Evolutionary conservation across 768 basidiomycete species (phyloP).

Genomic region (Lactarius sp.): DNA sequence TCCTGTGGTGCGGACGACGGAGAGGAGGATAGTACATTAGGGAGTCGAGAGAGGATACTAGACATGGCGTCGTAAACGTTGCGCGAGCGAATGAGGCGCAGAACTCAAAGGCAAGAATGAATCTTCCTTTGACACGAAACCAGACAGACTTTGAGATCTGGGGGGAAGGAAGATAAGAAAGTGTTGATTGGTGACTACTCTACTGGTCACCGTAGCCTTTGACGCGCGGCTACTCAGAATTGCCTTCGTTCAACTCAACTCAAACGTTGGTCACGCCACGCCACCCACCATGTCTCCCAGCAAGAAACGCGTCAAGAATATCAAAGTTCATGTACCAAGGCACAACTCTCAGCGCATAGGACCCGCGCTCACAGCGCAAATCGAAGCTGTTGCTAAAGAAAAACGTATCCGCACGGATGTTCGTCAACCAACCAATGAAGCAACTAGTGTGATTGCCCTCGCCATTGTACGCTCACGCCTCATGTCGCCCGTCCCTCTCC

Average conservation of each 20-base stretch:
- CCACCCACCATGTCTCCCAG: slow-evolving; percentile 50
- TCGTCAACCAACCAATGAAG: slow-evolving; percentile 58
- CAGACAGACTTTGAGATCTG: too few relatives aligned
- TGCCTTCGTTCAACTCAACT: too few relatives aligned
- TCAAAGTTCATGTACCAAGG: slow-evolving; percentile 64
- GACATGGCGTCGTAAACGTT: not conserved
- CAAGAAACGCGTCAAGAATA: slow-evolving; percentile 45
- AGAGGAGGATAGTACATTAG: slow-evolving; percentile 24
- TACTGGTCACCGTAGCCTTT: too few relatives aligned
- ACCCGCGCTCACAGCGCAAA: slow-evolving; percentile 53
- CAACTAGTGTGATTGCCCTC: slow-evolving; percentile 44
- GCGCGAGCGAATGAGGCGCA: not conserved
- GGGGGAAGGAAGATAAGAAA: too few relatives aligned
- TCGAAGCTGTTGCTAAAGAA: slow-evolving; percentile 49
- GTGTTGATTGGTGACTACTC: too few relatives aligned
- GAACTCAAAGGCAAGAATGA: not conserved
- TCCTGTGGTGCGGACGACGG: slow-evolving; percentile 34
- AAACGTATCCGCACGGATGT: slow-evolving; percentile 50
- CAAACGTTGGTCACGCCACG: too few relatives aligned
- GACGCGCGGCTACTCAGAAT: not conserved
- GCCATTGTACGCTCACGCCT: slow-evolving; percentile 52
- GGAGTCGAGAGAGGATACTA: slow-evolving; percentile 9
- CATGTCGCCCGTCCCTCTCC: not conserved
- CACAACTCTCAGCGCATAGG: slow-evolving; percentile 73
- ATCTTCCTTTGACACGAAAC: not conserved